A percentile compares a stretch with the other conserved stretches of the same genome.
phyloP scores from a whole-genome alignment of 2,329 filamentous ascomycete species.

The Zymoseptoria pseudotritici region DNA sequence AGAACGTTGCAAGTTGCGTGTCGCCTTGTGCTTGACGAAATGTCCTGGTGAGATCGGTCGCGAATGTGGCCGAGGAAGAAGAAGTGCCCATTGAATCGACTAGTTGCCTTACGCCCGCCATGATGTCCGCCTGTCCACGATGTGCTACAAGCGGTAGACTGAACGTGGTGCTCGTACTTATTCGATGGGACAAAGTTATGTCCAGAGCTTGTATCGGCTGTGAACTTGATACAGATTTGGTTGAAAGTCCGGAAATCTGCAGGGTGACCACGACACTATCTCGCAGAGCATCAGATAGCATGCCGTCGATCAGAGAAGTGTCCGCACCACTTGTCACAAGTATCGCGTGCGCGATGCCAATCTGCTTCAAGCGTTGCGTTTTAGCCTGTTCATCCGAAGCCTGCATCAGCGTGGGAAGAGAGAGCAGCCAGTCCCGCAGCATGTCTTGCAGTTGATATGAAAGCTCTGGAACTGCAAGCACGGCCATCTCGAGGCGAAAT shows the following conservation, averaged over 20 bases:
- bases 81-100: slow-evolving; percentile 28
- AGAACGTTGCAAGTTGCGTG: slow-evolving; percentile 63
- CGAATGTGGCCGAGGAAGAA: slow-evolving; percentile 35
- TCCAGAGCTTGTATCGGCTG: slow-evolving; percentile 22
- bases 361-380: slow-evolving; percentile 61
- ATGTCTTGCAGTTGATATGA: slow-evolving; percentile 59
- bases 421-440: slow-evolving; percentile 72
- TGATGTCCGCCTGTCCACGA: slow-evolving; percentile 21
- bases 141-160: slow-evolving; percentile 20
- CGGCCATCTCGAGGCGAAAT: slow-evolving; percentile 50
- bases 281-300: slow-evolving; percentile 60
- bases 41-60: slow-evolving; percentile 57
- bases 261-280: slow-evolving; percentile 60
- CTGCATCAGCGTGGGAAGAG: slow-evolving; percentile 76
- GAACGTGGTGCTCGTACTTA: slow-evolving; percentile 10
- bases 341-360: slow-evolving; percentile 65
- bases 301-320: slow-evolving; percentile 59
- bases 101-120: slow-evolving; percentile 24
- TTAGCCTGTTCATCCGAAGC: slow-evolving; percentile 74
- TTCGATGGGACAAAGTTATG: slow-evolving; percentile 10
- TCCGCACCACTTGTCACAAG: slow-evolving; percentile 57
- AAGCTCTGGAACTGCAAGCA: slow-evolving; percentile 55
- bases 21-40: slow-evolving; percentile 52
- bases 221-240: slow-evolving; percentile 3
- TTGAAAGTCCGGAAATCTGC: slow-evolving; percentile 11